A percentile compares a stretch with the other conserved stretches of the same genome.
Evolutionary conservation across 768 basidiomycete genomes (phyloP).

Genomic region (Lanmaoa rubissima): DNA sequence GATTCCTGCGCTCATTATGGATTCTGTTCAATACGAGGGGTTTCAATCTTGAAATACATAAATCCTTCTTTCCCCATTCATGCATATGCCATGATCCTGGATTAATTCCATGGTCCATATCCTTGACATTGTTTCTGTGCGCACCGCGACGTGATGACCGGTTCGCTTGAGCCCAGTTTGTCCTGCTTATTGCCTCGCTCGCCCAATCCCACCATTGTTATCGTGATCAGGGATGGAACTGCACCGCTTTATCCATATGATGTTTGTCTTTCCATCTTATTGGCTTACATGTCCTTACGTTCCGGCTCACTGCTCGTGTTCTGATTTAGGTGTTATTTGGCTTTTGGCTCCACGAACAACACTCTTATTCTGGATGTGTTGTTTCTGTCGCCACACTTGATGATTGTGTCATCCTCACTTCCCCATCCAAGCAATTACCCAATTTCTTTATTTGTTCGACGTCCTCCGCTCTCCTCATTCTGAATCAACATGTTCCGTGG

Average conservation of each 20-base stretch:
- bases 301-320: background rate
- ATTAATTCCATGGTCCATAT: background rate
- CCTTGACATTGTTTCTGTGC: background rate
- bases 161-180: background rate
- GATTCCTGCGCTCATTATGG: constrained; percentile 24
- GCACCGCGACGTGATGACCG: background rate
- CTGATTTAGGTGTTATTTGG: constrained; percentile 3
- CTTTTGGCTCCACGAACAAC: constrained; percentile 1
- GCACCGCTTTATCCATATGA: background rate
- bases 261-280: background rate
- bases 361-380: background rate
- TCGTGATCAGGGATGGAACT: background rate
- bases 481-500: background rate
- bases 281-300: background rate
- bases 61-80: constrained; percentile 17
- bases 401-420: background rate
- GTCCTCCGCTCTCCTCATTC: background rate
- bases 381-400: background rate
- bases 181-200: background rate
- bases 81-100: background rate
- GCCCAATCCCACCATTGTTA: background rate
- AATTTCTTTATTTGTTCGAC: background rate
- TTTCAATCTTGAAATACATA: background rate
- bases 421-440: background rate
- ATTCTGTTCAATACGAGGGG: constrained; percentile 2